Evolutionary conservation across 305 asterid species (phyloP).

Genomic region (Solanum chacoense): DNA sequence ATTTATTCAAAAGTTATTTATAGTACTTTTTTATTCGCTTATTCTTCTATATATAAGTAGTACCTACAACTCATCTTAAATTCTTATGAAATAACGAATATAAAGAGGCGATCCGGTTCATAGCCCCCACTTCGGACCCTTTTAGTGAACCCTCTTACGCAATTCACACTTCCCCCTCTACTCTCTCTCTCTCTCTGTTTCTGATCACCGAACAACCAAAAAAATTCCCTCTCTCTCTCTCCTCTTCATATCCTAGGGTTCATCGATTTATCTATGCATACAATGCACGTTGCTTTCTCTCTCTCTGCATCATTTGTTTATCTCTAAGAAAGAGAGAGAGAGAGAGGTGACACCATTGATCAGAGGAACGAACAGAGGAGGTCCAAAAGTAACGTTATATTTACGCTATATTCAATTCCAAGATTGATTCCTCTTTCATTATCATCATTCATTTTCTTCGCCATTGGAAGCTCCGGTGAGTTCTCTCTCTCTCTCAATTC

Average conservation of each 20-base stretch:
- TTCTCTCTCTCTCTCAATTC: neutral
- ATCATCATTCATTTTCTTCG: neutral
- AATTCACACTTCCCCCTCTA: neutral
- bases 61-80: no score
- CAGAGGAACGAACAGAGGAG: neutral
- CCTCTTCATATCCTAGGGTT: neutral
- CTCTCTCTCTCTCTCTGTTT: neutral
- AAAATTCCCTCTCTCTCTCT: neutral
- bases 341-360: neutral
- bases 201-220: neutral
- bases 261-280: neutral
- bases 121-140: neutral
- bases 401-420: neutral
- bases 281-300: conserved; percentile 1
- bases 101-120: neutral
- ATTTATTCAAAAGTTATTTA: no score
- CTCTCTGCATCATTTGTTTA: neutral
- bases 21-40: no score
- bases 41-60: no score
- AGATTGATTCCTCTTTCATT: neutral
- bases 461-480: neutral
- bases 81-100: neutral
- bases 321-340: neutral
- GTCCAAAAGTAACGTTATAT: neutral
- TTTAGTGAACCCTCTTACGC: neutral